Base-by-base conservation (phyloP, 257 asterid species). In the Paraleonurus japonicus region DNA sequence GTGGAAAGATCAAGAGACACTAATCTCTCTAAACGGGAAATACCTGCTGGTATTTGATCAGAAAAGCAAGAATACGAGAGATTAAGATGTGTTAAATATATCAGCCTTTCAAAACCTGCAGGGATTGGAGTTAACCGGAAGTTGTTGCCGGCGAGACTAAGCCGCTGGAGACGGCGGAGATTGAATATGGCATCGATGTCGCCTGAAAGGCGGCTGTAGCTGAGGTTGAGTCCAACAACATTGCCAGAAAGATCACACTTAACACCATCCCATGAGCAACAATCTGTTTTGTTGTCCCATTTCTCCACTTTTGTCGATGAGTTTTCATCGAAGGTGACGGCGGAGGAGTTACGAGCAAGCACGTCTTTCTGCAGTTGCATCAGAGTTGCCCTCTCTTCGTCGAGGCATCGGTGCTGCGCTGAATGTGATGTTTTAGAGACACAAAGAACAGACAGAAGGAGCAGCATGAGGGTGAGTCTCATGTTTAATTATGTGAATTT, bases 51-150 rank as follows among this genome's bases (percentile, higher is more conserved):
- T 23, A 76, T 51, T 39, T 76, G 80, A 69, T 76, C 80, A 28
- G 80, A 76, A 24, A 76, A 61, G 11, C 80, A 76, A 13, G 80
- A 76, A 20, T 8, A 61, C 0, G 76, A 76, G 43, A 69, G 67
- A 69, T 69, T 76, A 5, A 76, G 68, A 65, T 76, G 72, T 17
- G 76, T 69, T 54, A 76, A 69, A 12, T 69, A 39, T 0, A 32
- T 9, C 6, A 62, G 80, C 41, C 58, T 76, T 59, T 76, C 80
- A 4, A 76, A 47, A 76, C 76, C 76, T 16, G 76, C 2, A 22
- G 80, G 80, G 41, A 76, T 76, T 51, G 80, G 76, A 61, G 41
- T 69, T 10, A 69, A 27, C 67, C 20, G 76, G 80, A 76, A 76
- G 58, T 61, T 62, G 80, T 76, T 76, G 15, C 80, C 61, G 20